Base-by-base conservation (phyloP, 306 rosid species). In the Lathyrus tuberosus region DNA sequence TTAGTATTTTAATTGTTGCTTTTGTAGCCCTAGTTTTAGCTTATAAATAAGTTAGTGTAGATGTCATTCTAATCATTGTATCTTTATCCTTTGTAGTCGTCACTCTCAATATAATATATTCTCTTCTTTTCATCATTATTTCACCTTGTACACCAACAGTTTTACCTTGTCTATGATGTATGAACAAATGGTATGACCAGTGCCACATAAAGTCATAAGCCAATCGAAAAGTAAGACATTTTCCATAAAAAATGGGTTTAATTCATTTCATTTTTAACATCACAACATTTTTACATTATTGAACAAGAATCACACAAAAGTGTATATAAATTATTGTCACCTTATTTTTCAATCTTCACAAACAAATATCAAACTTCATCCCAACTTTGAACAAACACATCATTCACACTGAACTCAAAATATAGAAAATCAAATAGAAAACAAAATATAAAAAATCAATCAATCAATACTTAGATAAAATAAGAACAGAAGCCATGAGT, bases 401-500 rank as follows among this genome's bases (percentile, higher is more conserved):
- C 71, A 74, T 79, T 73, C 75, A 76, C 4, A 30, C 82, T n/a
- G 76, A 76, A 74, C 76, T 74, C 77, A 72, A 66, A 79, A 78
- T 20, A 62, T 41, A 71, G 28, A 42, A 30, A 59, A 59, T 49
- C 48, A 65, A 46, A 53, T 47, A 47, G 48, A 52, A 40, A 73
- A 57, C 7, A 42, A 9, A 35, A 51, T 11, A 12, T 12, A 47
- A 10, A 22, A 4, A 70, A 51, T 49, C 56, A 65, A 20, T 33
- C 67, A 65, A 66, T 31, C 53, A 24, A 51, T 8, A 44, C 46
- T 70, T 15, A 51, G 82, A 74, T 30, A 91, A 83, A 68, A 79
- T 7, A 14, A 85, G 62, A 74, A 78, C 67, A 24, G 87, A 80
- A 44, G 84, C 90, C 74, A 78, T 78, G 84, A 88, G 67, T 43